phyloP scores from a whole-genome alignment of 257 asterid genomes.

The Eustoma russellianum region DNA sequence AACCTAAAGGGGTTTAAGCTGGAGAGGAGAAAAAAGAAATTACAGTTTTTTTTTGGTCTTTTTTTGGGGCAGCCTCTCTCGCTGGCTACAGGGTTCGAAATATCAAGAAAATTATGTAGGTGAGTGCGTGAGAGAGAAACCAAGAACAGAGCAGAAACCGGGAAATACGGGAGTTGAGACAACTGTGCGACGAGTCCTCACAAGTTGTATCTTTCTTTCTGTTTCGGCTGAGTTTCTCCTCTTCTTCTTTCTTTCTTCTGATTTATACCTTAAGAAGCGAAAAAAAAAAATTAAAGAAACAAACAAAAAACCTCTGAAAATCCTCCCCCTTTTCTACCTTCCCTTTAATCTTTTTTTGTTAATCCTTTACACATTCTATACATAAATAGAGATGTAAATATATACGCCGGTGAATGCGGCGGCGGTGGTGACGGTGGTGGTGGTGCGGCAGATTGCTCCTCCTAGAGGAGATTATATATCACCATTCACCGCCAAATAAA shows the following conservation, averaged over 20 bases:
- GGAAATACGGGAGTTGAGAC: neutral
- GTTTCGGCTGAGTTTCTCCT: slow-evolving; percentile 1
- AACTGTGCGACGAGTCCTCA: neutral
- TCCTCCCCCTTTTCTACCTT: neutral
- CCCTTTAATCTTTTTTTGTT: neutral
- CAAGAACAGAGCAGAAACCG: neutral
- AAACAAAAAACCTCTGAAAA: slow-evolving; percentile 8
- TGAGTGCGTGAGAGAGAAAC: neutral
- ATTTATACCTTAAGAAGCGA: neutral
- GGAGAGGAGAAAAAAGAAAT: neutral
- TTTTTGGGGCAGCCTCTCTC: neutral
- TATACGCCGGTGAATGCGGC: neutral
- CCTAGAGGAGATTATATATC: neutral
- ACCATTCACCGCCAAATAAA: too few species aligned
- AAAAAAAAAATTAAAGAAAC: slow-evolving; percentile 6
- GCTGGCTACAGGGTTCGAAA: neutral
- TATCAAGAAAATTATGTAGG: neutral
- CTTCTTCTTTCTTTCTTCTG: neutral
- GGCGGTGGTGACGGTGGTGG: neutral
- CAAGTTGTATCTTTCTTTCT: slow-evolving; percentile 1
- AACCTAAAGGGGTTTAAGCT: neutral
- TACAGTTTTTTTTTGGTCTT: neutral
- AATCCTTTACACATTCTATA: neutral
- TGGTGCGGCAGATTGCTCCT: neutral
- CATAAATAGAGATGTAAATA: neutral